Evolutionary conservation across 2,329 filamentous ascomycete genomes (phyloP).

Genomic region (Rosellinia necatrix): DNA sequence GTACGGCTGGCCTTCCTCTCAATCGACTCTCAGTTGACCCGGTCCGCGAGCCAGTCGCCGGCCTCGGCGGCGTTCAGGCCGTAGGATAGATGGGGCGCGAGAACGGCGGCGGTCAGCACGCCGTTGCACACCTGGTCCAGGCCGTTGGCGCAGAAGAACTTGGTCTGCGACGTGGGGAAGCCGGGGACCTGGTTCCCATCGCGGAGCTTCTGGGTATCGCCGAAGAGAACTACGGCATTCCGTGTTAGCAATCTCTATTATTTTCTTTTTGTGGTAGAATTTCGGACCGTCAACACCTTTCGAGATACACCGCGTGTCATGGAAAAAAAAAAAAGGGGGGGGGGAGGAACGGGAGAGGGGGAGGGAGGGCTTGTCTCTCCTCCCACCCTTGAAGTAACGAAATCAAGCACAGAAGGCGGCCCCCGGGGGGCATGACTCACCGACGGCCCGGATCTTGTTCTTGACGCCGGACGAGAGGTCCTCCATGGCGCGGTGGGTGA

Average conservation of each 20-base stretch:
- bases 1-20: too few relatives aligned
- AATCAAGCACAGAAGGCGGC: too few relatives aligned
- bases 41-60: slow-evolving; percentile 9
- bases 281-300: too few relatives aligned
- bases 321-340: too few relatives aligned
- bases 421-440: too few relatives aligned
- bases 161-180: not conserved
- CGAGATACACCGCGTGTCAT: too few relatives aligned
- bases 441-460: slow-evolving; percentile 35
- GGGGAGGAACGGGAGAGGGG: too few relatives aligned
- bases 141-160: slow-evolving; percentile 2
- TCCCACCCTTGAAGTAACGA: too few relatives aligned
- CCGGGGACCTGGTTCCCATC: slow-evolving; percentile 3
- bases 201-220: slow-evolving; percentile 34
- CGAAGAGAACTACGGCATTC: slow-evolving; percentile 41
- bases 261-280: too few relatives aligned
- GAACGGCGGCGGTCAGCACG: not conserved
- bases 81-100: slow-evolving; percentile 5
- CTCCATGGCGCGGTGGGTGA: slow-evolving; percentile 30
- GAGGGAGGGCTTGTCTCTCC: too few relatives aligned
- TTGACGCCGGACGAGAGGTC: slow-evolving; percentile 26
- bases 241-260: too few relatives aligned
- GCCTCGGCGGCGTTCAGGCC: slow-evolving; percentile 3
- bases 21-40: too few relatives aligned
- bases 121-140: slow-evolving; percentile 9